Percentiles rank a stretch among this genome's conserved stretches.
These are phyloP conservation scores for Rhodotorula sp. DNA, from an alignment of 1,284 basidiomycete species.

Conservation along the genomic window DNA sequence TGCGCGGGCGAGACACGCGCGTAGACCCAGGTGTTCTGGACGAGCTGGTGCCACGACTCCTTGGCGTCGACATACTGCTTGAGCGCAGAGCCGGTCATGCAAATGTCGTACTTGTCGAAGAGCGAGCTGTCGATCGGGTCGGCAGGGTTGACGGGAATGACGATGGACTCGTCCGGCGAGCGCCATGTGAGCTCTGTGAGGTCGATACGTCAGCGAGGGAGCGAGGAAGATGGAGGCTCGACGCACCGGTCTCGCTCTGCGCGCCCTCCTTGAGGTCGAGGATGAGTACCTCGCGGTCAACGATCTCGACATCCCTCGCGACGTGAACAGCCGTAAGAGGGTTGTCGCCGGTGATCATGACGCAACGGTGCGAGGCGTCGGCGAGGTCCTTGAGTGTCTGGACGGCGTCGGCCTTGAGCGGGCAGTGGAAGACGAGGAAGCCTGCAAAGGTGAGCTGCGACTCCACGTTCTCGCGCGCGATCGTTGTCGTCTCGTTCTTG, in stretches of 20 bases:
- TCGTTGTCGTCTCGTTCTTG: constrained; percentile 72
- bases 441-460: constrained; percentile 74
- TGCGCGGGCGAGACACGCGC: constrained; percentile 92
- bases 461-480: constrained; percentile 76
- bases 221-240: neutral
- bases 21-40: constrained; percentile 93
- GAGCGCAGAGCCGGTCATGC: constrained; percentile 86
- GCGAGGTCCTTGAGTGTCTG: constrained; percentile 85
- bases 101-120: constrained; percentile 84
- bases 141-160: constrained; percentile 76
- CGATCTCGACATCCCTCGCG: constrained; percentile 89
- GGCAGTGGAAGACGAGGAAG: constrained; percentile 95
- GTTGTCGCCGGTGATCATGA: constrained; percentile 98
- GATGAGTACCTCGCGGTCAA: constrained; percentile 87
- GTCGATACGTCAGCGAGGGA: neutral
- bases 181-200: constrained; percentile 46
- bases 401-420: constrained; percentile 87
- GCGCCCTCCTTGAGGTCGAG: constrained; percentile 83
- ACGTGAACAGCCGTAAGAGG: constrained; percentile 92
- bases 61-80: constrained; percentile 67
- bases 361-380: constrained; percentile 89
- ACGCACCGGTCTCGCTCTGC: constrained; percentile 63
- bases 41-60: constrained; percentile 69
- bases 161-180: constrained; percentile 82
- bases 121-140: constrained; percentile 72